phyloP scores from a whole-genome alignment of 345 rosid species.

The Camelina laxa region DNA sequence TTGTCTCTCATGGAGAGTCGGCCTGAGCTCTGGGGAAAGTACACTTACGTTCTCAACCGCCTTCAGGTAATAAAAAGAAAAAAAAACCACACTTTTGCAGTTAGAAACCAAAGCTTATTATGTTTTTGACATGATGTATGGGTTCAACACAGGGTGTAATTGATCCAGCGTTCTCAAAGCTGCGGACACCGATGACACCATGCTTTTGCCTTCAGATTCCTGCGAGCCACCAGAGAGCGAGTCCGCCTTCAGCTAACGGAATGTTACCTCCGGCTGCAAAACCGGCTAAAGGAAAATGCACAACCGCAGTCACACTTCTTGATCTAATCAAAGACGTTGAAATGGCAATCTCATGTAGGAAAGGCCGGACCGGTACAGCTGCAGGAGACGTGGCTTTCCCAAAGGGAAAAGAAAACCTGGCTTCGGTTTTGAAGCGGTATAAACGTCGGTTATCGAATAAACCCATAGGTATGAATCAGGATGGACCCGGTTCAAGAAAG shows the following conservation, averaged over 20 bases:
- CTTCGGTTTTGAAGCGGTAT: slow-evolving; percentile 97
- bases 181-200: slow-evolving; percentile 67
- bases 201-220: slow-evolving; percentile 90
- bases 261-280: slow-evolving; percentile 75
- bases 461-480: slow-evolving; percentile 44
- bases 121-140: slow-evolving; percentile 28
- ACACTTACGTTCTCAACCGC: slow-evolving; percentile 91
- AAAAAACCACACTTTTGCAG: background rate
- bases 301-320: slow-evolving; percentile 67
- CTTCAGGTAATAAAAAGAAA: slow-evolving; percentile 72
- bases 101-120: slow-evolving; percentile 3
- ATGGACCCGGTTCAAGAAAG: slow-evolving; percentile 57
- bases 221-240: slow-evolving; percentile 54
- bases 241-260: slow-evolving; percentile 71
- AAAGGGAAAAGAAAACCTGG: slow-evolving; percentile 89
- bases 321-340: slow-evolving; percentile 90
- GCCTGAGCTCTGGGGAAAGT: slow-evolving; percentile 98
- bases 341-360: slow-evolving; percentile 84
- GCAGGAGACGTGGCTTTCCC: slow-evolving; percentile 99
- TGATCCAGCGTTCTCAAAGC: slow-evolving; percentile 82
- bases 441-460: slow-evolving; percentile 79
- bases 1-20: slow-evolving; percentile 96
- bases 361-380: slow-evolving; percentile 89
- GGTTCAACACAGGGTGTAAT: slow-evolving; percentile 78
- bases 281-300: slow-evolving; percentile 80